phyloP scores from a whole-genome alignment of 2,329 filamentous ascomycete genomes.

The Dactylellina drechsleri region DNA sequence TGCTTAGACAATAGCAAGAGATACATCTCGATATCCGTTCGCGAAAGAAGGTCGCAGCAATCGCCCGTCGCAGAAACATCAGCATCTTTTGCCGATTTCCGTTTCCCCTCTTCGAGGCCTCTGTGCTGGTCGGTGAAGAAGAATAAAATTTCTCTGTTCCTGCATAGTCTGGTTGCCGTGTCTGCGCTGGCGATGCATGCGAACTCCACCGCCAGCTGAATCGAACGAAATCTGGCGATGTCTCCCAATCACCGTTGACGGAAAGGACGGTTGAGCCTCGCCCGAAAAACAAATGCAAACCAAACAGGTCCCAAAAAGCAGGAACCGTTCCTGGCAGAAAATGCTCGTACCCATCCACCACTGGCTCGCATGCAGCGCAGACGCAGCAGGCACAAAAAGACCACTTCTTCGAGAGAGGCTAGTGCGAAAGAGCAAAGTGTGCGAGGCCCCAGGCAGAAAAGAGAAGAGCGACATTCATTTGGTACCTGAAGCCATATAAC shows the following conservation, averaged over 20 bases:
- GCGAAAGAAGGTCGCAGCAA: too few species aligned
- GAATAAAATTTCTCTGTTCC: not conserved
- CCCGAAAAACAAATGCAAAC: conserved; percentile 16
- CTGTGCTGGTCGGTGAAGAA: not conserved
- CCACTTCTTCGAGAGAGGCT: not conserved
- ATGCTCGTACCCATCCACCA: conserved; percentile 21
- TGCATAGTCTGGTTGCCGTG: not conserved
- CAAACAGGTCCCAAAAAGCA: conserved; percentile 34
- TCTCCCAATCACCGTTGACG: conserved; percentile 8
- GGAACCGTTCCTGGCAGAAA: conserved; percentile 10
- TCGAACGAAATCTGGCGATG: not conserved
- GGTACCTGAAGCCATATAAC: conserved; percentile 50
- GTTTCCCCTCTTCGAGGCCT: too few species aligned
- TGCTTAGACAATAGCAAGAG: not conserved
- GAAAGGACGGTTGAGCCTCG: conserved; percentile 10
- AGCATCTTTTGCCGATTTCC: conserved; percentile 27
- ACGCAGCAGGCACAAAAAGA: conserved; percentile 15
- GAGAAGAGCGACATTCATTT: conserved; percentile 17
- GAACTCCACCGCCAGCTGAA: conserved; percentile 26
- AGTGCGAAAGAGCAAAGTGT: not conserved
- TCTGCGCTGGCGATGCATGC: conserved; percentile 39
- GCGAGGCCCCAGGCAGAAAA: conserved; percentile 19
- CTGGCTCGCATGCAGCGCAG: not conserved
- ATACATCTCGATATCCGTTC: too few species aligned
- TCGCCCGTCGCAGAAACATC: not conserved